These are phyloP conservation scores for Metarhizium rileyi DNA, from an alignment of 2,329 filamentous ascomycete genomes.

Conservation along the genomic window DNA sequence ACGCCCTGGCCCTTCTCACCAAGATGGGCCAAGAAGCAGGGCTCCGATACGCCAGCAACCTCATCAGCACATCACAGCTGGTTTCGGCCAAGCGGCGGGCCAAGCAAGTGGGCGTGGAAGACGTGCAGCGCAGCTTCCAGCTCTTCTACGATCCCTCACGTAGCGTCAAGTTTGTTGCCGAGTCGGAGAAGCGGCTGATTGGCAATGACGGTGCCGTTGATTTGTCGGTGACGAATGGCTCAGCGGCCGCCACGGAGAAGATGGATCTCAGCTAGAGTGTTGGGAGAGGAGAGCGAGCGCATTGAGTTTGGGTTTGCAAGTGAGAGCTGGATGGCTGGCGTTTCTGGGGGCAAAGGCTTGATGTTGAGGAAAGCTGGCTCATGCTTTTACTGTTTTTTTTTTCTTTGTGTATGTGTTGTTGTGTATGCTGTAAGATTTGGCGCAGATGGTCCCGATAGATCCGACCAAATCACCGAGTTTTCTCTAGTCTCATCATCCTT, in stretches of 20 bases:
- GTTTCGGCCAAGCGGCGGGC: conserved; percentile 77
- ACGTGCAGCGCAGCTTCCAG: conserved; percentile 87
- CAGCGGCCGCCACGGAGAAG: conserved; percentile 28
- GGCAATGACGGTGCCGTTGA: conserved; percentile 75
- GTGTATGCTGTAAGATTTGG: conserved; percentile 14
- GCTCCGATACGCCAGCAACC: conserved; percentile 90
- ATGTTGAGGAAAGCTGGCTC: background rate
- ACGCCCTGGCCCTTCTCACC: conserved; percentile 84
- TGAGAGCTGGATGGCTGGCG: conserved; percentile 22
- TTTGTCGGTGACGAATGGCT: conserved; percentile 40
- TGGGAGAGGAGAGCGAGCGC: background rate
- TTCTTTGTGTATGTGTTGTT: background rate
- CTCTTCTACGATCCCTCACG: conserved; percentile 86
- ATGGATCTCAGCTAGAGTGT: conserved; percentile 34
- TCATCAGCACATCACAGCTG: conserved; percentile 89
- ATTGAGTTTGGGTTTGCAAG: conserved; percentile 5
- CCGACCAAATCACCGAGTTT: background rate
- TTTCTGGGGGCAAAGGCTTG: conserved; percentile 13
- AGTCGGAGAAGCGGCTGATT: conserved; percentile 89
- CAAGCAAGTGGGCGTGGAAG: conserved; percentile 73
- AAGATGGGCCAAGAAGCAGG: conserved; percentile 93
- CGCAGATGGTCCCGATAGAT: conserved; percentile 12
- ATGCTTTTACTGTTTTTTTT: background rate
- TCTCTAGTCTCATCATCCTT: too few relatives aligned
- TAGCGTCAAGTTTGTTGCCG: conserved; percentile 81